phyloP scores from a whole-genome alignment of 805 yeast genomes.

The Saturnispora besseyi region DNA sequence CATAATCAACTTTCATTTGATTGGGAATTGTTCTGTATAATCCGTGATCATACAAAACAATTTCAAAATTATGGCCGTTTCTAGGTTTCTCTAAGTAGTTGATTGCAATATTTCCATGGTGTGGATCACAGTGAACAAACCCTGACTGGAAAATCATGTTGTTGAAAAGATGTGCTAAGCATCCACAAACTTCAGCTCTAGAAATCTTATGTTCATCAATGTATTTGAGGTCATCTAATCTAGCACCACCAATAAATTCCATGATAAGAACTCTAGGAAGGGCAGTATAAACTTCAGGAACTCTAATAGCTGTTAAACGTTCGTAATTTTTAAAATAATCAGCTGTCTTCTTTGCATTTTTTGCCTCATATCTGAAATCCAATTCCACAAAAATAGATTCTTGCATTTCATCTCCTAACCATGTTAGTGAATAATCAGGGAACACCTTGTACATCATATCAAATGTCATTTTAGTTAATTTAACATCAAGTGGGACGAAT shows the following conservation, averaged over 20 bases:
- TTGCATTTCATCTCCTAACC: slow-evolving; percentile 94
- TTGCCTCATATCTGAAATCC: slow-evolving; percentile 80
- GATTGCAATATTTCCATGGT: slow-evolving; percentile 92
- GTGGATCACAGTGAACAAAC: slow-evolving; percentile 96
- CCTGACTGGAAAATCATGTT: slow-evolving; percentile 92
- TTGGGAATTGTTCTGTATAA: slow-evolving; percentile 77
- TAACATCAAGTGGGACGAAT: slow-evolving; percentile 85
- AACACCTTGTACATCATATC: slow-evolving; percentile 64
- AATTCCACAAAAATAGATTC: slow-evolving; percentile 83
- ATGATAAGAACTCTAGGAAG: slow-evolving; percentile 66
- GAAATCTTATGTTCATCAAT: slow-evolving; percentile 57
- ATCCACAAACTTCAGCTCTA: slow-evolving; percentile 69
- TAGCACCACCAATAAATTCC: slow-evolving; percentile 78
- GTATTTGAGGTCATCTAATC: slow-evolving; percentile 69
- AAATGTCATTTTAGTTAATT: slow-evolving; percentile 70
- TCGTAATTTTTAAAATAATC: slow-evolving; percentile 52
- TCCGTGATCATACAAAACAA: slow-evolving; percentile 90
- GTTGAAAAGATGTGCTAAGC: slow-evolving; percentile 85
- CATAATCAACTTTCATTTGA: slow-evolving; percentile 69
- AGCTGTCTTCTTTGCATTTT: slow-evolving; percentile 64
- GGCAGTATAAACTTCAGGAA: slow-evolving; percentile 67
- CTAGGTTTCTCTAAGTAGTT: slow-evolving; percentile 32
- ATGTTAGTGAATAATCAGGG: slow-evolving; percentile 87
- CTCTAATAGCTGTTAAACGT: slow-evolving; percentile 61
- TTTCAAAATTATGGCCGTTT: slow-evolving; percentile 70